Evolutionary conservation across 2,329 filamentous ascomycete genomes (phyloP).

Genomic region (Pseudogymnoascus sp.): DNA sequence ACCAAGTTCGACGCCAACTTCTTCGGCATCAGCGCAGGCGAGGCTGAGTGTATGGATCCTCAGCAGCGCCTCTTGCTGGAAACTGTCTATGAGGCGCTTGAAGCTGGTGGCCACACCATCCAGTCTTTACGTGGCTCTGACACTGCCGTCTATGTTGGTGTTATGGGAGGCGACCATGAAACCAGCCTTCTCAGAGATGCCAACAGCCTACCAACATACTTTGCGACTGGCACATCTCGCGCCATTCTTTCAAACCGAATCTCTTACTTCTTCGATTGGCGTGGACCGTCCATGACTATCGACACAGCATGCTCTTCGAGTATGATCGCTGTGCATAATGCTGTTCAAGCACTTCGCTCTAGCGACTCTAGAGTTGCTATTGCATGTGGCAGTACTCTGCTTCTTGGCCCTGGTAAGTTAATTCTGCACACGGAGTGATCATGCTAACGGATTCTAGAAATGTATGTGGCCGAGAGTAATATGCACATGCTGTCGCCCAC

Average conservation of each 20-base stretch:
- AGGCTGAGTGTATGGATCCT: constrained; percentile 25
- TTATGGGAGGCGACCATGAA: background rate
- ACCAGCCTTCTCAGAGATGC: constrained; percentile 20
- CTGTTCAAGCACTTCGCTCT: constrained; percentile 16
- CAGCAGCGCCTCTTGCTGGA: constrained; percentile 25
- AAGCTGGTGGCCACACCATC: constrained; percentile 19
- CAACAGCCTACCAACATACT: constrained; percentile 30
- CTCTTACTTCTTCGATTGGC: constrained; percentile 34
- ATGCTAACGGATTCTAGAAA: background rate
- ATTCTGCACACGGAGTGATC: constrained; percentile 14
- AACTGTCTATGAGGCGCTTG: constrained; percentile 23
- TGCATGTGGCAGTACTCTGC: constrained; percentile 20
- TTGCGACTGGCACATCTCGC: constrained; percentile 27
- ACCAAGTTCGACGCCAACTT: constrained; percentile 18
- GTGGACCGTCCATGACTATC: constrained; percentile 31
- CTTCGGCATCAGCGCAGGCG: constrained; percentile 14
- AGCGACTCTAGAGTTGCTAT: constrained; percentile 15
- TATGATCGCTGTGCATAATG: constrained; percentile 30
- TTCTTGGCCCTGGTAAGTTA: constrained; percentile 17
- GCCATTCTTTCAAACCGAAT: constrained; percentile 34
- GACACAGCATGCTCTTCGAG: constrained; percentile 34
- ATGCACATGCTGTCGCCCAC: constrained; percentile 28
- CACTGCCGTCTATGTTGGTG: background rate
- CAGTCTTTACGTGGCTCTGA: constrained; percentile 9
- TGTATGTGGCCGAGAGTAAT: constrained; percentile 24